Evolutionary conservation across 805 yeast species (phyloP), one percentile per base, ranked within the genome.

Genomic region (Blastobotrys chiropterorum): DNA sequence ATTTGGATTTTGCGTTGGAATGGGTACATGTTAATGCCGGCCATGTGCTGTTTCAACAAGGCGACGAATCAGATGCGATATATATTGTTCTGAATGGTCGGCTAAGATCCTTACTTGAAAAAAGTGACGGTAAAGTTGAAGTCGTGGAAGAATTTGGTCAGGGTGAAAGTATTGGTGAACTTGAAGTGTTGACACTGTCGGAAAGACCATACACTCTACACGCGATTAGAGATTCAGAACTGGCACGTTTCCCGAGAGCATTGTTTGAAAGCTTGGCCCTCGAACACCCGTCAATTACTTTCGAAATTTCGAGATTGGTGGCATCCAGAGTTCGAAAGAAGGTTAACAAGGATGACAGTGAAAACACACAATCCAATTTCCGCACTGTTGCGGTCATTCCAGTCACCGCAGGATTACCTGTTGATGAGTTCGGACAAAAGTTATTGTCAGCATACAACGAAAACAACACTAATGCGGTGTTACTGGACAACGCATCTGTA

Each of bases 1-100:
- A 85, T 51, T 79, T 94, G 42, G 98, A 92, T 63, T 88, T 86
- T 67, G 96, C 97, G 0, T 71, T 94, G 48, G 99, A 94, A 66
- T 92, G 98, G 98, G 81, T 90, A 41, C 96, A 89, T 53, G 74
- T 86, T 11, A 82, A 82, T n/a, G 92, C 97, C 1, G 96, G 97
- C 0, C 83, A 84, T 47, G 76, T 83, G 0, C 67, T 94, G 17
- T 89, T 86, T 61, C 76, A 81, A 1, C 94, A 92, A 64, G 95
- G 89, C 1, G 94, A 88, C 49, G 77, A 78, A 16, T 96, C 98
- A 0, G 90, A 89, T 64, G 96, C 97, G 17, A 86, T 92, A 39
- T 92, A 89, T 62, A 81, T 90, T 43, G 94, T 92, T 0, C 67
- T 92, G 22, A 90, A 89, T 68, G 98, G 98, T 3, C 77, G 98